phyloP scores from a whole-genome alignment of 805 yeast genomes.

The Priceomyces fermenticarens region DNA sequence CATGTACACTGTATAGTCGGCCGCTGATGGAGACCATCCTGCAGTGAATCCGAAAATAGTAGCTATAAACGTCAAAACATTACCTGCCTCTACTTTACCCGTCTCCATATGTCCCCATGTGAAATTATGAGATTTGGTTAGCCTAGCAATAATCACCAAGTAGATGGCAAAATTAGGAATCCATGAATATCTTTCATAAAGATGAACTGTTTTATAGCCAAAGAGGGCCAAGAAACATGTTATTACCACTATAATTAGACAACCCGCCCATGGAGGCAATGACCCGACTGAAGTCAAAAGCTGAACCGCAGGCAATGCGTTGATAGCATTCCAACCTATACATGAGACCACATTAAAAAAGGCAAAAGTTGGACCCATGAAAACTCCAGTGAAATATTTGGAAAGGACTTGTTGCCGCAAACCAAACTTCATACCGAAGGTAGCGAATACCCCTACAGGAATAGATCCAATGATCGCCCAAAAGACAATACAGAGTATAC shows the following conservation, averaged over 20 bases:
- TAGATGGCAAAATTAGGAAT: slow-evolving; percentile 28
- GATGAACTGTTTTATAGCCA: slow-evolving; percentile 30
- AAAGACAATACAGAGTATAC: slow-evolving; percentile 27
- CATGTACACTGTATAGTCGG: slow-evolving; percentile 33
- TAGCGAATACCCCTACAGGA: slow-evolving; percentile 38
- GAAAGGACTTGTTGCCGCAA: slow-evolving; percentile 34
- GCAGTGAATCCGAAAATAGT: slow-evolving; percentile 30
- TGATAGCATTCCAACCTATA: slow-evolving; percentile 34
- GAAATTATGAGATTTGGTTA: slow-evolving; percentile 22
- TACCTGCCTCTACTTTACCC: slow-evolving; percentile 24
- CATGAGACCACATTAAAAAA: slow-evolving; percentile 70
- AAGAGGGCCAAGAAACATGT: slow-evolving; percentile 28
- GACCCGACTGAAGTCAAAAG: slow-evolving; percentile 24
- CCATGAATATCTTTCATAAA: slow-evolving; percentile 31
- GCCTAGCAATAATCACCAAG: slow-evolving; percentile 26
- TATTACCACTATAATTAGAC: slow-evolving; percentile 28
- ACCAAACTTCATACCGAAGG: slow-evolving; percentile 38
- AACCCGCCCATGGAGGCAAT: slow-evolving; percentile 34
- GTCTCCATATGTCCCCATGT: slow-evolving; percentile 24
- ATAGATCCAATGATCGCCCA: slow-evolving; percentile 33
- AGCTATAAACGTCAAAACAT: slow-evolving; percentile 25
- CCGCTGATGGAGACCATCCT: slow-evolving; percentile 33
- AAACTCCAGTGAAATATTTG: slow-evolving; percentile 29
- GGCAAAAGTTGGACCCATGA: slow-evolving; percentile 53
- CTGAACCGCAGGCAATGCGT: slow-evolving; percentile 28